phyloP scores from a whole-genome alignment of 2,329 filamentous ascomycete species.

The Scedosporium aurantiacum region DNA sequence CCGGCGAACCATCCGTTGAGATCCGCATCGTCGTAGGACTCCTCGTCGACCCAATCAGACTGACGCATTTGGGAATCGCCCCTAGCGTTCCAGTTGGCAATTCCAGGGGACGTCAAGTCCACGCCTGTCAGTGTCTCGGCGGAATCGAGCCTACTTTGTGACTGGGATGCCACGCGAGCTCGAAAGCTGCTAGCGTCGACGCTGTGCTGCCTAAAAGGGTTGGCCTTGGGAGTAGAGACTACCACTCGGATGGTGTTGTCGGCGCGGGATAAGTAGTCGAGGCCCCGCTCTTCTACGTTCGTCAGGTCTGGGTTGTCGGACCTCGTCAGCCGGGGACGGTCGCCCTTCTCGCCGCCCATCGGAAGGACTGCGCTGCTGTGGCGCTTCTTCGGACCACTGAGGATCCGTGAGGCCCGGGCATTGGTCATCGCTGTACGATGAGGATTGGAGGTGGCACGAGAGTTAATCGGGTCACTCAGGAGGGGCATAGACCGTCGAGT shows the following conservation, averaged over 20 bases:
- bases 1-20: no score
- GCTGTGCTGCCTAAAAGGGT: background rate
- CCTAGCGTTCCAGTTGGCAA: no score
- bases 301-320: background rate
- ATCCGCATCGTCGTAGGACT: no score
- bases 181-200: background rate
- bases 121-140: background rate
- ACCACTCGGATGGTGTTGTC: conserved; percentile 46
- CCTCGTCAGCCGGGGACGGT: background rate
- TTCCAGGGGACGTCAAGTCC: background rate
- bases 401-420: conserved; percentile 15
- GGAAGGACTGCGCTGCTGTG: background rate
- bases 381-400: background rate
- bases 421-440: conserved; percentile 28
- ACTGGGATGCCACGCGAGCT: no score
- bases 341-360: background rate
- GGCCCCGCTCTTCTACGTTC: conserved; percentile 7
- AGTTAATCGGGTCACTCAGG: conserved; percentile 25
- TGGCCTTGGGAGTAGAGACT: conserved; percentile 22
- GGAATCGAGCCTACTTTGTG: background rate
- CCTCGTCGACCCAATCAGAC: no score
- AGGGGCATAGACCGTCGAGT: conserved; percentile 19
- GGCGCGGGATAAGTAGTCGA: conserved; percentile 34
- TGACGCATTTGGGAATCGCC: no score
- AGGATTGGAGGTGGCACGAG: conserved; percentile 41